A percentile compares a stretch with the other conserved stretches of the same genome.
Evolutionary conservation across 306 rosid species (phyloP).

Genomic region (Lathyrus aphaca): DNA sequence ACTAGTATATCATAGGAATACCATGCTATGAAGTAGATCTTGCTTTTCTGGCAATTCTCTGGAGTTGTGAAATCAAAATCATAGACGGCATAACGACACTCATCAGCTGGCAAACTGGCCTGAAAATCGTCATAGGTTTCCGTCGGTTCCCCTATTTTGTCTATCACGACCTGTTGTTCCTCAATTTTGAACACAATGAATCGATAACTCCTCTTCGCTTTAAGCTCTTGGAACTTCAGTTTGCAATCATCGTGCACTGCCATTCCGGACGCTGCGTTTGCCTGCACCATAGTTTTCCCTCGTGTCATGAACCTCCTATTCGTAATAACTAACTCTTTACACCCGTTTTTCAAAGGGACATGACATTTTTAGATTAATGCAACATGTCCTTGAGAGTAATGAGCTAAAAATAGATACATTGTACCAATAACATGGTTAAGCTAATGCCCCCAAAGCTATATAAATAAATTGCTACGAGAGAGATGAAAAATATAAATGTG

Average conservation of each 20-base stretch:
- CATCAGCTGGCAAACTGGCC: slow-evolving; percentile 74
- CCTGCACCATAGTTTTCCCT: slow-evolving; percentile 47
- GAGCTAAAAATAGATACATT: no score
- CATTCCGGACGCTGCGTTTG: slow-evolving; percentile 90
- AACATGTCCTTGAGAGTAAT: neutral
- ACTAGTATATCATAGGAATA: slow-evolving; percentile 19
- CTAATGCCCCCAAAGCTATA: neutral
- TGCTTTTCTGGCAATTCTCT: slow-evolving; percentile 94
- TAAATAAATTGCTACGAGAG: neutral
- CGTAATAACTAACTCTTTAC: neutral
- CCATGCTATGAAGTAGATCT: slow-evolving; percentile 94
- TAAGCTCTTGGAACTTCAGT: slow-evolving; percentile 72
- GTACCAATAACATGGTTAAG: neutral
- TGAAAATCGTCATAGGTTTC: slow-evolving; percentile 66
- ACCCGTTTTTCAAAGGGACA: neutral
- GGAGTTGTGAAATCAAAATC: slow-evolving; percentile 77
- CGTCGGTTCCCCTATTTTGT: slow-evolving; percentile 60
- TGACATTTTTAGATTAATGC: neutral
- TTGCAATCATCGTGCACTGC: slow-evolving; percentile 88
- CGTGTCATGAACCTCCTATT: neutral
- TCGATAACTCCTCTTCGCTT: slow-evolving; percentile 71
- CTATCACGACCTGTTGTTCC: slow-evolving; percentile 64
- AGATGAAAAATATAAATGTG: neutral
- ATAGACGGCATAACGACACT: slow-evolving; percentile 86
- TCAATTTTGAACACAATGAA: slow-evolving; percentile 78